Percentiles rank a stretch among this genome's conserved stretches.
These are phyloP conservation scores for Fusarium tanahbumbuense DNA, from an alignment of 2,329 filamentous ascomycete species.

Conservation along the genomic window DNA sequence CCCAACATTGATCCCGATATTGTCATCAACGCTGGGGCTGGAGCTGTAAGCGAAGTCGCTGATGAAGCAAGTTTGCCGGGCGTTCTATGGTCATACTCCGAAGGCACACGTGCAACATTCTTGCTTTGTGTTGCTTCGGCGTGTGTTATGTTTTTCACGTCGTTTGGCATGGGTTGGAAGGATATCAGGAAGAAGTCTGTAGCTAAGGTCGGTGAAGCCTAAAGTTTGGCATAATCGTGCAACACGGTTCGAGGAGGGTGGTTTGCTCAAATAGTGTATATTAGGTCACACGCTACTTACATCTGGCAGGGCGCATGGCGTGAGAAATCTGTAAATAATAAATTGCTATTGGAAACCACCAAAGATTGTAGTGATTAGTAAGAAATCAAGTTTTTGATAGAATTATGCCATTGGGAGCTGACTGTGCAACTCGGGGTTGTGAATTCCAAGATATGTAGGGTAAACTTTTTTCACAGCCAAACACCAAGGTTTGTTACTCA, in stretches of 20 bases:
- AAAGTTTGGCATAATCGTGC: not conserved
- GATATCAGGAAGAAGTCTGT: slow-evolving; percentile 55
- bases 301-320: not conserved
- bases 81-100: slow-evolving; percentile 56
- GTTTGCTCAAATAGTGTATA: not conserved
- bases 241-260: too few species aligned
- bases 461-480: slow-evolving; percentile 2
- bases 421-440: not conserved
- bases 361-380: not conserved
- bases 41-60: slow-evolving; percentile 52
- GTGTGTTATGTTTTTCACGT: slow-evolving; percentile 48
- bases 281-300: not conserved
- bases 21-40: slow-evolving; percentile 58
- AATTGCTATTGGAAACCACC: not conserved
- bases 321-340: not conserved
- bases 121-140: slow-evolving; percentile 49
- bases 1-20: slow-evolving; percentile 46
- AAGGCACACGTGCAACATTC: slow-evolving; percentile 49
- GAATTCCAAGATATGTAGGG: slow-evolving; percentile 5
- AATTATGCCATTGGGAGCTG: not conserved
- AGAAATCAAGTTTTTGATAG: not conserved
- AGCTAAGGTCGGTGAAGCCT: slow-evolving; percentile 30
- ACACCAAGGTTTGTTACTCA: slow-evolving; percentile 2
- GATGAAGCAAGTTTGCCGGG: slow-evolving; percentile 45
- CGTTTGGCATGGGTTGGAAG: slow-evolving; percentile 60